These are phyloP conservation scores for Lactarius hatsudake DNA, from an alignment of 768 basidiomycete species.

Conservation along the genomic window DNA sequence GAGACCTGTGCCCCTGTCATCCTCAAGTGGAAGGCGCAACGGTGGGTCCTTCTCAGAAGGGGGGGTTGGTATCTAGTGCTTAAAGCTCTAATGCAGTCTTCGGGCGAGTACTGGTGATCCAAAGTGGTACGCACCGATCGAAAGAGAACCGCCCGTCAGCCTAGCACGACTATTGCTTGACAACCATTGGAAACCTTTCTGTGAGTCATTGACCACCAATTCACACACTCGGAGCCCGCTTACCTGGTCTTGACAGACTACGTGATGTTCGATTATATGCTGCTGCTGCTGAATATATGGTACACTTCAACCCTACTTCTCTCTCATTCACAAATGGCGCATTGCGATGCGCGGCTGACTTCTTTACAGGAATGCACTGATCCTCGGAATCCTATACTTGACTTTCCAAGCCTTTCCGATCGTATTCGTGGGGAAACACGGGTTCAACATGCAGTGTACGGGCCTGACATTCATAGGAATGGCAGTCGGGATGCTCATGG, in stretches of 20 bases:
- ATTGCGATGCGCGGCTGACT: neutral
- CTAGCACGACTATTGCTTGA: slow-evolving; percentile 47
- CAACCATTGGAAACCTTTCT: slow-evolving; percentile 70
- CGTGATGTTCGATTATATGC: slow-evolving; percentile 69
- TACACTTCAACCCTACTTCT: slow-evolving; percentile 33
- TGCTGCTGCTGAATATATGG: slow-evolving; percentile 69
- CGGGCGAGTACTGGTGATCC: slow-evolving; percentile 54
- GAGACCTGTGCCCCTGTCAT: slow-evolving; percentile 71
- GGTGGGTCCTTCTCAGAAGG: slow-evolving; percentile 35
- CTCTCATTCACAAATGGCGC: neutral
- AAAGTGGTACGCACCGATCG: slow-evolving; percentile 58
- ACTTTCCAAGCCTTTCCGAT: slow-evolving; percentile 57
- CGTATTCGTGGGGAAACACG: slow-evolving; percentile 47
- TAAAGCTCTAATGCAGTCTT: slow-evolving; percentile 37
- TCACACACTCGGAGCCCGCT: neutral
- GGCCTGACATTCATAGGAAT: slow-evolving; percentile 53
- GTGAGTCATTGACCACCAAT: slow-evolving; percentile 40
- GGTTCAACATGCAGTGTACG: slow-evolving; percentile 51
- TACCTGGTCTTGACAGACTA: slow-evolving; percentile 44
- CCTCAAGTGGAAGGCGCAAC: slow-evolving; percentile 54
- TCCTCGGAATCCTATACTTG: slow-evolving; percentile 48
- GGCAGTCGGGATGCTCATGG: slow-evolving; percentile 45
- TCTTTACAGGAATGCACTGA: slow-evolving; percentile 36
- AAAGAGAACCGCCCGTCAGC: slow-evolving; percentile 42
- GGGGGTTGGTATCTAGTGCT: neutral